Percentiles rank a stretch among this genome's conserved stretches.
Evolutionary conservation across 225 moss, liverwort and hornwort species (phyloP).

Genomic region (Neckera pumila): DNA sequence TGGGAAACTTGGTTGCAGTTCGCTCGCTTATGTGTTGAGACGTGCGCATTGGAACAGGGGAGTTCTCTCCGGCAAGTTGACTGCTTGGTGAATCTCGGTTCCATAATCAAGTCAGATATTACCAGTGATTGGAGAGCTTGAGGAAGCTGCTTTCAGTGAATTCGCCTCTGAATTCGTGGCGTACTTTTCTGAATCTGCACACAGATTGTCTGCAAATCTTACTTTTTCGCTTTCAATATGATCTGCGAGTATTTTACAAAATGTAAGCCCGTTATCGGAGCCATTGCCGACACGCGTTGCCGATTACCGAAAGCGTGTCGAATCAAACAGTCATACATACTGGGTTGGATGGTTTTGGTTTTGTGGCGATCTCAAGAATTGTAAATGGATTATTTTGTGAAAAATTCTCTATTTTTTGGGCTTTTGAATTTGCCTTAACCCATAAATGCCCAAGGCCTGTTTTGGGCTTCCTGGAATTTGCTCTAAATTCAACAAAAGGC

Average conservation of each 20-base stretch:
- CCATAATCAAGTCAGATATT: not conserved
- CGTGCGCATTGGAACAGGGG: not conserved
- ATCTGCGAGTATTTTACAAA: not conserved
- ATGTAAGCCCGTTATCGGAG: not conserved
- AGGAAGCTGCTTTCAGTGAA: no score
- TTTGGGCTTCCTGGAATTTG: no score
- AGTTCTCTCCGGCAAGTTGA: not conserved
- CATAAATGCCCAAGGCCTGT: no score
- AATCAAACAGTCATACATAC: not conserved
- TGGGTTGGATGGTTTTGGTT: not conserved
- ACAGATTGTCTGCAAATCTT: not conserved
- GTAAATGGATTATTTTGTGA: not conserved
- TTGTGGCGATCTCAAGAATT: not conserved
- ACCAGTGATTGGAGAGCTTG: not conserved
- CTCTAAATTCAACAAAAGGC: no score
- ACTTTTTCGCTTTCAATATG: not conserved
- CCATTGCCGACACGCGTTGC: not conserved
- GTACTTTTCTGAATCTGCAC: no score
- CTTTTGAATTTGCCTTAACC: not conserved
- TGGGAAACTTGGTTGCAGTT: not conserved
- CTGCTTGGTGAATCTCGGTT: not conserved
- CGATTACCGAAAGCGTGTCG: not conserved
- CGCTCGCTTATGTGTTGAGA: no score
- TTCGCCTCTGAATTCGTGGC: not conserved
- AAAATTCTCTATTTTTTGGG: not conserved